Base-by-base conservation (phyloP, 1,284 basidiomycete genomes). In the Fomitopsis betulina region DNA sequence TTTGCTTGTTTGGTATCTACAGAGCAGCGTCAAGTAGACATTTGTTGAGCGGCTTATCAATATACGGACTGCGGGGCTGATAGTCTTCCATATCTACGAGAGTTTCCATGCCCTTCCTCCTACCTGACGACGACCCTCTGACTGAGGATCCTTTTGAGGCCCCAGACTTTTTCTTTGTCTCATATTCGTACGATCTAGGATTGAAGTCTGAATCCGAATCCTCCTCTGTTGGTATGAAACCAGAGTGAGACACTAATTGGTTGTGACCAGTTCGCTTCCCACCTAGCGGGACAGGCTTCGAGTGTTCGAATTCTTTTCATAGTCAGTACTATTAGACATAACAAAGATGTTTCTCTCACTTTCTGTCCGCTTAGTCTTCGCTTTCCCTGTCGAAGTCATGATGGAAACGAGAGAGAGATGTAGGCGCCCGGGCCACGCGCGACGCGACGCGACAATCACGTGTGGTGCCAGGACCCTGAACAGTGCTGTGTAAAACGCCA, bases 141-240 rank as follows among this genome's bases (percentile, higher is more conserved):
- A 5, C 58, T 35, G 47, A 42, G 52, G 61, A 9, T 49, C 49
- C 12, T 51, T 53, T 5, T 47, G 32, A 8, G 5, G 45, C 43
- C 19, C 54, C 57, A 1, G 55, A 55, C 32, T 58, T 60, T 43
- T 63, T 66, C 42, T 60, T 59, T 0, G 45, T 42, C n/a, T 60
- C 57, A 23, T 60, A 57, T 1, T 55, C 39, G 35, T 38, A 67
- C 3, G 58, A 23, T 1, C 65, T 60, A 3, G 66, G 66, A 45
- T 66, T 68, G 32, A 68, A 68, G 40, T 68, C 66, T 0, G 66
- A 60, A 53, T 68, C 66, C 0, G 65, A 65, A 53, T 68, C 66
- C 15, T 51, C 49, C 15, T 65, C 66, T 68, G 45, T 13, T 7
- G 7, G 25, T 2, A 7, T 27, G 13, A 5, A 13, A 49, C 21